These are phyloP conservation scores for Schizophyllum amplum DNA, from an alignment of 1,284 basidiomycete species.

Conservation along the genomic window DNA sequence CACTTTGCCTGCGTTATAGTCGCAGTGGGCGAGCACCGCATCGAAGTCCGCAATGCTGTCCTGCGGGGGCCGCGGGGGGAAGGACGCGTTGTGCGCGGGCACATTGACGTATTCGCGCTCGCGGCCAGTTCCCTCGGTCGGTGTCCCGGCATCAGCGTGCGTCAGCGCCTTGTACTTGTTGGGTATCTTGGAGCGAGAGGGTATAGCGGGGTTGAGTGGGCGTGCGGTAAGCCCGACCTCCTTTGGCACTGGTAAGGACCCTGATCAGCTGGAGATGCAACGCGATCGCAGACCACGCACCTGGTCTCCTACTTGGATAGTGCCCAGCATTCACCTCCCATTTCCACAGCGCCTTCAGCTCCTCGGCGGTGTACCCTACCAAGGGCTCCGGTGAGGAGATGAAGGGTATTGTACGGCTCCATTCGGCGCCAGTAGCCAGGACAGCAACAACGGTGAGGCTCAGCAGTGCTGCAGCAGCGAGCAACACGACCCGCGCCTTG, in stretches of 20 bases:
- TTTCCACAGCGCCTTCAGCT: background rate
- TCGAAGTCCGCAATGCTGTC: slow-evolving; percentile 68
- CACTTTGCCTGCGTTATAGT: slow-evolving; percentile 60
- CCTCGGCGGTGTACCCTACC: background rate
- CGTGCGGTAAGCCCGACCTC: background rate
- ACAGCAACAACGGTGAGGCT: background rate
- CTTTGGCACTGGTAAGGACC: background rate
- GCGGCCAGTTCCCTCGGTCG: slow-evolving; percentile 39
- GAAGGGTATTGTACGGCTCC: background rate
- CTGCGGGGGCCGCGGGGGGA: slow-evolving; percentile 58
- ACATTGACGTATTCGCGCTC: slow-evolving; percentile 55
- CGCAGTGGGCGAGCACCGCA: slow-evolving; percentile 63
- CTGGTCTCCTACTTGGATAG: background rate
- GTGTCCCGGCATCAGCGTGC: background rate
- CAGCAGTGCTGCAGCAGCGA: background rate
- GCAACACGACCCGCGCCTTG: background rate
- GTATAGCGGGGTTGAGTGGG: background rate
- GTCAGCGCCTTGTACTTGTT: background rate
- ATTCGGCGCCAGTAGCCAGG: background rate
- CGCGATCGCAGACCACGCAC: background rate
- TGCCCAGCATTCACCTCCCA: background rate
- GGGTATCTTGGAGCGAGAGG: background rate
- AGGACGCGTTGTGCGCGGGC: slow-evolving; percentile 39
- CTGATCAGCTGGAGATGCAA: background rate
- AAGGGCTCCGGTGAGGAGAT: background rate